Evolutionary conservation across 306 rosid genomes (phyloP), one percentile per base, ranked within the genome.

Genomic region (Medicago arabica): DNA sequence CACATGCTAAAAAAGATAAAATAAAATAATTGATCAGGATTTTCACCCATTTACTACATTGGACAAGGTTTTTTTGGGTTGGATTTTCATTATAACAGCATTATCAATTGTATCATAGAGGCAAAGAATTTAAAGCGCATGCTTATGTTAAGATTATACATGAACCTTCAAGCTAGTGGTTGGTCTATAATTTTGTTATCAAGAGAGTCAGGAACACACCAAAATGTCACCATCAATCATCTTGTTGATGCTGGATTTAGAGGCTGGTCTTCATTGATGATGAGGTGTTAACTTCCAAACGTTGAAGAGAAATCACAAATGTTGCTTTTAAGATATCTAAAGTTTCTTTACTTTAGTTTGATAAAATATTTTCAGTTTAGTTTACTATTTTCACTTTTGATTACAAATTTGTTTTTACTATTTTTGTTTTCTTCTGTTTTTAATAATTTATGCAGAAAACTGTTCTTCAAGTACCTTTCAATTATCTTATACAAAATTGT

Each of bases 151-250:
- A 73, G 79, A 82, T 58, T 91, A 49, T 88, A 69, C 85, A 77
- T 1, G 77, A 85, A 89, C 72, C 89, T 93, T 69, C 78, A 82
- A 75, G 81, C 86, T 79, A 70, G 81, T 34, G 89, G 96, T 6
- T 93, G 98, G 98, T 83, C 92, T 13, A 69, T 91, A 74, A 81
- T 85, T 75, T 86, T 93, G 80, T 57, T 91, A 40, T 91, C 98
- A 53, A 89, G 96, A 82, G 88, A 82, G 71, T 80, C 84, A 0
- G 72, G 12, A 46, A 83, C 44, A 63, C 71, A 68, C 60, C 77
- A 75, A 75, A 89, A 89, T 77, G 80, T 82, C 68, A 87, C 92
- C 18, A 64, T 55, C 17, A 73, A 83, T 74, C 46, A 69, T 53
- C 98, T 93, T 72, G 5, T 75, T 65, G 77, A 90, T 54, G 79